Evolutionary conservation across 192 early-diverging fungal genomes (phyloP).

Genomic region (Coemansia guatemalensis): DNA sequence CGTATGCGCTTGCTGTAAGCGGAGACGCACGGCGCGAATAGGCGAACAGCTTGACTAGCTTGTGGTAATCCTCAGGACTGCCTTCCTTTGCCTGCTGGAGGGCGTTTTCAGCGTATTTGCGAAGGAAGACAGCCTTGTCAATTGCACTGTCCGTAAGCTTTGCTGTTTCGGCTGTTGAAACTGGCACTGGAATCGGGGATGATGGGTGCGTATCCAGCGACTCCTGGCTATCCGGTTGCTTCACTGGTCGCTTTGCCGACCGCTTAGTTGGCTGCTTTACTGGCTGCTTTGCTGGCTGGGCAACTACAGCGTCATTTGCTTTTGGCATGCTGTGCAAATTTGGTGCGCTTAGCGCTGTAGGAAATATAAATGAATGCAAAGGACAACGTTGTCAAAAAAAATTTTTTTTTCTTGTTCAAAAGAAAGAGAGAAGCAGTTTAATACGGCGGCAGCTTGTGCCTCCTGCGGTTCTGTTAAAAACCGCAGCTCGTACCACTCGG

Average conservation of each 20-base stretch:
- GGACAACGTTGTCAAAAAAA: no score
- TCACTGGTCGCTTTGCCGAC: neutral
- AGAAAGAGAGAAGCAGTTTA: no score
- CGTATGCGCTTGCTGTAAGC: no score
- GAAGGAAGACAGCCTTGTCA: conserved; percentile 42
- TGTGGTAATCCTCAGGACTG: conserved; percentile 30
- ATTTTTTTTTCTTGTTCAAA: no score
- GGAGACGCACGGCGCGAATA: conserved; percentile 16
- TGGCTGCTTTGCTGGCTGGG: neutral
- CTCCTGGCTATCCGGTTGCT: no score
- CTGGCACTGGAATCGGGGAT: no score
- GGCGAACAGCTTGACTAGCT: conserved; percentile 39
- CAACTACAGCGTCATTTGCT: neutral
- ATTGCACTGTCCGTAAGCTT: conserved; percentile 1
- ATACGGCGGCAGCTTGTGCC: no score
- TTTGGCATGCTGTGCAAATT: neutral
- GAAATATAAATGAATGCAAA: neutral
- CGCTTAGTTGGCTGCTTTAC: neutral
- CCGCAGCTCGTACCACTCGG: no score
- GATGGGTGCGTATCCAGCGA: no score
- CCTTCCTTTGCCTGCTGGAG: conserved; percentile 43
- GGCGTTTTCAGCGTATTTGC: conserved; percentile 40
- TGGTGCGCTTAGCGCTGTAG: neutral
- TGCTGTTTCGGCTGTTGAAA: no score
- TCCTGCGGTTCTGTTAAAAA: no score